Evolutionary conservation across 345 rosid genomes (phyloP), one percentile per base, ranked within the genome.

Genomic region (Bretschneidera sinensis): DNA sequence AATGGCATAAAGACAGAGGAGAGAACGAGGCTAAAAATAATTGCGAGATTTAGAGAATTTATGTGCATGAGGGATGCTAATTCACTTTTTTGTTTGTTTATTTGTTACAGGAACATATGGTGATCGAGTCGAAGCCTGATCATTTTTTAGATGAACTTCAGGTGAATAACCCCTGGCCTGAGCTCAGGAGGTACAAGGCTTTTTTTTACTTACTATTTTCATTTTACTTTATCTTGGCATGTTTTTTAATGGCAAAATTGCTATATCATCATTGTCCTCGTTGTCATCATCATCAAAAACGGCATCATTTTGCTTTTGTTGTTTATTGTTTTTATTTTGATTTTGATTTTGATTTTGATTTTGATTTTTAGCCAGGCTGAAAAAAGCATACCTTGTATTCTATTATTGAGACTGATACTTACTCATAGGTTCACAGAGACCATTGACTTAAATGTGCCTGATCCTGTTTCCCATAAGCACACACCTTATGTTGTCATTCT

Each of bases 121-220:
- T 94, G 34, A 68, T 94, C 59, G 97, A 94, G 70, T 88, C 99
- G 64, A 94, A 94, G 77, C 97, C 99, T 54, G 97, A 94, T 78
- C 96, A 94, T 82, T 94, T 83, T 77, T 79, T 90, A 66, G 97
- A 94, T 53, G 92, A 90, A 78, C 97, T 90, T 62, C 95, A 95
- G 64, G 74, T 94, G 60, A 94, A 94, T 80, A 85, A 88, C 57
- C 97, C 97, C 51, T 94, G 99, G 97, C 89, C 90, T 62, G 92
- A 88, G 72, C 87, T 94, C 63, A 85, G 67, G 72, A 76, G 85
- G 97, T 89, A 64, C 33, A 61, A 24, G 25, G 10, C 25, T 55
- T 39, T 63, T 43, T 1, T 61, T 22, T 22, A n/a, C n/a, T 33
- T 55, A 43, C 20, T 14, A 2, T 34, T 28, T 43, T 14, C 24